Conservation (phyloP, 164 flowering plant genomes). For the Houttuynia cordata region DNA sequence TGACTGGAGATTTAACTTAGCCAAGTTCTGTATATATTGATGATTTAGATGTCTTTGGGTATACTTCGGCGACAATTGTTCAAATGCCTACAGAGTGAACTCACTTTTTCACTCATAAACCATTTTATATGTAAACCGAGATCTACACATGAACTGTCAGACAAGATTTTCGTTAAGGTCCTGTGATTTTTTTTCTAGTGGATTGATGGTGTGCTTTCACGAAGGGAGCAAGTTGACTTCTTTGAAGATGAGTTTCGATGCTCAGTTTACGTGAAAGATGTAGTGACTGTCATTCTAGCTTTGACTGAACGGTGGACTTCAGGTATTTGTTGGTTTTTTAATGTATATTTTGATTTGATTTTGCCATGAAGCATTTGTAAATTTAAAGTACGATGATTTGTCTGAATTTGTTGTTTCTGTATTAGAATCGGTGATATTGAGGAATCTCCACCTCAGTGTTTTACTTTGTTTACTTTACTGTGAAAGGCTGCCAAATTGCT, state of each 20-base stretch:
- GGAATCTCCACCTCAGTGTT: neutral
- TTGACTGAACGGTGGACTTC: slow-evolving; percentile 47
- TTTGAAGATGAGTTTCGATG: slow-evolving; percentile 85
- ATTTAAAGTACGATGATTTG: too few species aligned
- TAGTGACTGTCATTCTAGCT: slow-evolving; percentile 41
- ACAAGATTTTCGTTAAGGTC: neutral
- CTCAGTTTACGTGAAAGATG: slow-evolving; percentile 81
- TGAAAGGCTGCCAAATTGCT: neutral
- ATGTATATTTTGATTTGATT: too few species aligned
- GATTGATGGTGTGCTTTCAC: slow-evolving; percentile 71
- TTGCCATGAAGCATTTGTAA: too few species aligned
- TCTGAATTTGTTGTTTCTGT: neutral
- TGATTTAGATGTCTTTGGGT: too few species aligned
- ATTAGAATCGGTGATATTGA: neutral
- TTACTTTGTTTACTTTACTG: neutral
- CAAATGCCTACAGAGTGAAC: too few species aligned
- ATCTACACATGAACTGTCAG: neutral
- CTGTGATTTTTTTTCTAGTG: slow-evolving; percentile 35
- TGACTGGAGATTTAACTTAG: too few species aligned
- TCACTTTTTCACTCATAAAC: neutral
- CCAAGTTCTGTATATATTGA: too few species aligned
- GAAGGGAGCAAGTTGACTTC: slow-evolving; percentile 50
- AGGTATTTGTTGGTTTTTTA: slow-evolving; percentile 28
- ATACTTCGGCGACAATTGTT: too few species aligned
- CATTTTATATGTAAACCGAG: neutral